Evolutionary conservation across 805 yeast genomes (phyloP), one percentile per base, ranked within the genome.

Genomic region (Barnettozyma wickerhamii): DNA sequence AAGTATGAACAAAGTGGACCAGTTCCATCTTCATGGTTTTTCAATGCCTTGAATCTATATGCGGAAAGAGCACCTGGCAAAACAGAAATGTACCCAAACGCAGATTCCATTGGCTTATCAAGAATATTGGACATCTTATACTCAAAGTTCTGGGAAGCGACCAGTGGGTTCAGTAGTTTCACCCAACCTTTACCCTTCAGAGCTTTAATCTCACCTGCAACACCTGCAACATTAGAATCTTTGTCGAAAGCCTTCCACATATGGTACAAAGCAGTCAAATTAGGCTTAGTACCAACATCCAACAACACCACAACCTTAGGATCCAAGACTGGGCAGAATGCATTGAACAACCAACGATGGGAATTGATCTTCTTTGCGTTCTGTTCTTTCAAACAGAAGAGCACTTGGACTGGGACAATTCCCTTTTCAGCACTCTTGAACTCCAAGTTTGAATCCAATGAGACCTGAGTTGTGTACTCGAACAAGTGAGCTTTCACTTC

Each of bases 251-350:
- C 95, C 63, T 93, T 93, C 99, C 99, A 93, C 45, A 93, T 69
- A 52, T 91, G 93, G 57, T 93, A 95, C 19, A 91, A 70, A 0
- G 98, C 91, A 39, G 84, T 80, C 35, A 77, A 75, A 49, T 88
- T 89, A n/a, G 98, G 95, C 54, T 83, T 79, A 0, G 99, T 93
- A 47, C 99, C 99, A n/a, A 93, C 99, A 69, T 93, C 99, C 37
- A 93, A 72, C 45, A 93, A 65, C 7, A 88, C 78, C 41, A 91
- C 81, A 13, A 91, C 95, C 52, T 88, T 90, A 12, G 99, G 99
- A 53, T 90, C 86, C 49, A 95, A 67, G 15, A 82, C 74, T 2
- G 97, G 97, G 62, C 97, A 89, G 47, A 93, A 78, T 1, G 95
- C 97, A 57, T 93, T 90, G 64, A 93, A 89, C 41, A 95, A 68